A percentile compares a stretch with the other conserved stretches of the same genome.
phyloP scores from a whole-genome alignment of 208 protist genomes.

The Trypanosoma caninum region DNA sequence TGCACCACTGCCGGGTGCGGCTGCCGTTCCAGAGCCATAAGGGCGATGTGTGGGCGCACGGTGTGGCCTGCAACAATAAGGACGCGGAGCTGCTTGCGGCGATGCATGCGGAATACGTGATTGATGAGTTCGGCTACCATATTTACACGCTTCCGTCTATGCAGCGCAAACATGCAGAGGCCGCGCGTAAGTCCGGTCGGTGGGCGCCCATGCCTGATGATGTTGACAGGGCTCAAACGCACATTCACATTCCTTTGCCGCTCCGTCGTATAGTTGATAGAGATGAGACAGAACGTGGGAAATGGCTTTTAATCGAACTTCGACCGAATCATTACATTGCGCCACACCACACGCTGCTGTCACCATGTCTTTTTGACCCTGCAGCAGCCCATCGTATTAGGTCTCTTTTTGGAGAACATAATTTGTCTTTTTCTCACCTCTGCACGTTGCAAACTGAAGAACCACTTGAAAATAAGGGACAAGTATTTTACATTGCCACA shows the following conservation, averaged over 20 bases:
- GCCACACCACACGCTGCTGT: conserved; percentile 56
- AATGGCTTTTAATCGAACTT: conserved; percentile 76
- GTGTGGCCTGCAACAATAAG: conserved; percentile 60
- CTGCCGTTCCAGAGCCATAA: conserved; percentile 29
- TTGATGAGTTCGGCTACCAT: conserved; percentile 82
- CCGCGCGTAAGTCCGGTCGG: conserved; percentile 64
- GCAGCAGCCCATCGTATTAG: conserved; percentile 44
- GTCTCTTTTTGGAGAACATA: conserved; percentile 34
- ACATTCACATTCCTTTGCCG: conserved; percentile 49
- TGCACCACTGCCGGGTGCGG: conserved; percentile 44
- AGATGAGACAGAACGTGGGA: conserved; percentile 76
- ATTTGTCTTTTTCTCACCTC: conserved; percentile 42
- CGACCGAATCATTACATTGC: conserved; percentile 33
- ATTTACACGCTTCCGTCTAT: conserved; percentile 84
- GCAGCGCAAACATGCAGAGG: conserved; percentile 80
- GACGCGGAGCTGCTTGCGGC: conserved; percentile 76
- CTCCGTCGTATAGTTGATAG: conserved; percentile 45
- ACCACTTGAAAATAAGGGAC: conserved; percentile 19
- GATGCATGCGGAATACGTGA: conserved; percentile 85
- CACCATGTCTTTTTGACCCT: conserved; percentile 66
- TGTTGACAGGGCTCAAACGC: conserved; percentile 9
- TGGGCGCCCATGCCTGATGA: conserved; percentile 73
- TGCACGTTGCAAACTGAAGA: conserved; percentile 31
- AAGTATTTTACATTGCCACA: conserved; percentile 21
- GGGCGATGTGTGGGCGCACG: conserved; percentile 72